Conservation (phyloP, 2,329 filamentous ascomycete species). For the Microsporum canis region DNA sequence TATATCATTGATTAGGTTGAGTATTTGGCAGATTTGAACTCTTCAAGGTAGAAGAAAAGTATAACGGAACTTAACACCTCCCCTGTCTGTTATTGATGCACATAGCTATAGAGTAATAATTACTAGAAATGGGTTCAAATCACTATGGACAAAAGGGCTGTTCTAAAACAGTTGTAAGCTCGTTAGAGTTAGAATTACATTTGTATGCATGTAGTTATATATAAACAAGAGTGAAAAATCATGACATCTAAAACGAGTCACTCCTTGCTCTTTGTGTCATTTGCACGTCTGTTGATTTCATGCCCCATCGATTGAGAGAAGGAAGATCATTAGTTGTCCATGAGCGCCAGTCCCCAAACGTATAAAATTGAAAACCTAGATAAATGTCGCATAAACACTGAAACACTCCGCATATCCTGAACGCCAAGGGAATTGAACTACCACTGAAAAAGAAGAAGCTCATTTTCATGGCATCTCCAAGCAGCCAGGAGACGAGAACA, state of each 20-base stretch:
- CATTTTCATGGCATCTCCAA: constrained; percentile 42
- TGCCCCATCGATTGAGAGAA: constrained; percentile 12
- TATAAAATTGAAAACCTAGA: constrained; percentile 38
- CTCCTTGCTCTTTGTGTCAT: constrained; percentile 1
- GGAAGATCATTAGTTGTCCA: constrained; percentile 1
- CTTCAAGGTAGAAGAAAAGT: neutral
- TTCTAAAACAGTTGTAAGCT: neutral
- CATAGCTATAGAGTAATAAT: too few species aligned
- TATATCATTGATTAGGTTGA: neutral
- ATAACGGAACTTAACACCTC: neutral
- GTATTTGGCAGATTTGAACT: neutral
- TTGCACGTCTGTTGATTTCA: constrained; percentile 13
- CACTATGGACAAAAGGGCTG: too few species aligned
- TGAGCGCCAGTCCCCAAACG: constrained; percentile 25
- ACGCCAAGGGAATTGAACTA: constrained; percentile 37
- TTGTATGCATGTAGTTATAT: neutral
- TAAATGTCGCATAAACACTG: constrained; percentile 39
- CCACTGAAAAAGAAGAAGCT: constrained; percentile 38
- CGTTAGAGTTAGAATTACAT: neutral
- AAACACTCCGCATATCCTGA: constrained; percentile 39
- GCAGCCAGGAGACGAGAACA: constrained; percentile 38
- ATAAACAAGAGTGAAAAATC: neutral
- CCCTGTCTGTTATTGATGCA: too few species aligned
- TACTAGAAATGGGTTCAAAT: too few species aligned
- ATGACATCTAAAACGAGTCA: neutral